A percentile compares a stretch with the other conserved stretches of the same genome.
Conservation (phyloP, 352 stramenopile genomes). For the Ophiocytium majus region DNA sequence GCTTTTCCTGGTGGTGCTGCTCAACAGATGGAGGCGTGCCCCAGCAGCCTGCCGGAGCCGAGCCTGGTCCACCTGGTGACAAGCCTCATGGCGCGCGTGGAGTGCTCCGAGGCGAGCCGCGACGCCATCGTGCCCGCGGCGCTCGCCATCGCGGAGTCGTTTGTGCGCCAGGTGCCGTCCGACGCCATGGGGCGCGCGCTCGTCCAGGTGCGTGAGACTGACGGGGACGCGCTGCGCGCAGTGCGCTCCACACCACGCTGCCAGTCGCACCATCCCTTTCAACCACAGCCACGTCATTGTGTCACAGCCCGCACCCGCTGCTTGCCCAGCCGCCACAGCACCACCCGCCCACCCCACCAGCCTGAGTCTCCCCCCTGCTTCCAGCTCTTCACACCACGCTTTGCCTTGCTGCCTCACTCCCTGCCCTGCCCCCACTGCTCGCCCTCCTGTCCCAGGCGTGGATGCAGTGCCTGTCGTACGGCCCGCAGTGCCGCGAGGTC, state of each 20-base stretch:
- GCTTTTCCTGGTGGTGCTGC: no score
- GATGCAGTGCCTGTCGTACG: slow-evolving; percentile 48
- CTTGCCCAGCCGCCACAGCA: no score
- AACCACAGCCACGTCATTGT: no score
- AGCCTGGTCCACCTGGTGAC: slow-evolving; percentile 49
- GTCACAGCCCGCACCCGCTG: no score
- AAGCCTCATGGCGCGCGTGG: slow-evolving; percentile 47
- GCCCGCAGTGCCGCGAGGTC: slow-evolving; percentile 32
- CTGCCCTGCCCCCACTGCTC: background rate
- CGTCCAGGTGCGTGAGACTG: background rate
- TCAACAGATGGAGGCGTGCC: slow-evolving; percentile 50
- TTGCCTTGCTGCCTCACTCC: background rate
- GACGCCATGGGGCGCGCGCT: slow-evolving; percentile 7
- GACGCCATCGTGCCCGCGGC: slow-evolving; percentile 49
- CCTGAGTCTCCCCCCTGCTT: background rate
- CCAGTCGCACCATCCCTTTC: no score
- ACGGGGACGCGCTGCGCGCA: background rate
- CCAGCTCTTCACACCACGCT: background rate
- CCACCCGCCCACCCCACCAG: background rate
- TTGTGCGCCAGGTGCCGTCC: slow-evolving; percentile 46
- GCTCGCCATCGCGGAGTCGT: slow-evolving; percentile 52
- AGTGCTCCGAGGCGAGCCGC: slow-evolving; percentile 45
- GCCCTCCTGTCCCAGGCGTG: slow-evolving; percentile 40
- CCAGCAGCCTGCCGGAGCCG: slow-evolving; percentile 43
- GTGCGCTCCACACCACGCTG: background rate